These are phyloP conservation scores for Lipomyces sp. DNA, from an alignment of 805 yeast species.

Conservation along the genomic window DNA sequence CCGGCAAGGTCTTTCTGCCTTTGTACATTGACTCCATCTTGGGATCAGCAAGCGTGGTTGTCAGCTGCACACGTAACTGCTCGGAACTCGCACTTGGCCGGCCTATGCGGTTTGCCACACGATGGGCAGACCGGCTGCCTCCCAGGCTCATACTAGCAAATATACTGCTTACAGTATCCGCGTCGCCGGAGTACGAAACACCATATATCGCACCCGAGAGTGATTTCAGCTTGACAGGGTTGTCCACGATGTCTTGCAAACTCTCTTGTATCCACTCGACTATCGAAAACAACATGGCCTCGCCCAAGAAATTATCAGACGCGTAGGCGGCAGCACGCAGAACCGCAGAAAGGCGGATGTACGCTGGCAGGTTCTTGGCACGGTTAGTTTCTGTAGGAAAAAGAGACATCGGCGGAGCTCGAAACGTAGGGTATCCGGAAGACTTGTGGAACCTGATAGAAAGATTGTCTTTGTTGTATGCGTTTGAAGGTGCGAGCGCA, in stretches of 20 bases:
- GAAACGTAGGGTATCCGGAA: slow-evolving; percentile 25
- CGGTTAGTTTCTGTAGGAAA: slow-evolving; percentile 24
- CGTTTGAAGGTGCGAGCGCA: slow-evolving; percentile 3
- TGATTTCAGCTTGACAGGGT: slow-evolving; percentile 69
- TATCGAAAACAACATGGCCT: slow-evolving; percentile 63
- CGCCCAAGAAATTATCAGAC: slow-evolving; percentile 51
- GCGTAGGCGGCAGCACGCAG: slow-evolving; percentile 36
- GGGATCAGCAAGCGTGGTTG: slow-evolving; percentile 34
- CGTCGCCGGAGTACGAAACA: slow-evolving; percentile 31
- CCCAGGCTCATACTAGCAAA: slow-evolving; percentile 17
- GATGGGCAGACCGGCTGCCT: neutral
- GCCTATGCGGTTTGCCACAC: slow-evolving; percentile 1
- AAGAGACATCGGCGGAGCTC: slow-evolving; percentile 22
- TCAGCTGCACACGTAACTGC: slow-evolving; percentile 40
- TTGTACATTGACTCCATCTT: slow-evolving; percentile 44
- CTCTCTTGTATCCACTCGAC: slow-evolving; percentile 76
- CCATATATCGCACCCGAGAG: slow-evolving; percentile 31
- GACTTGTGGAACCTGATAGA: slow-evolving; percentile 24
- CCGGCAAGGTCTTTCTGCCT: slow-evolving; percentile 65
- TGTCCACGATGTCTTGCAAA: slow-evolving; percentile 52
- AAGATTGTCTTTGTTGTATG: slow-evolving; percentile 15
- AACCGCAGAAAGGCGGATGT: slow-evolving; percentile 38
- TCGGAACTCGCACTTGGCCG: slow-evolving; percentile 25
- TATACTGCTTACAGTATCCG: slow-evolving; percentile 28
- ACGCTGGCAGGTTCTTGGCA: slow-evolving; percentile 48